Base-by-base conservation (phyloP, 495 filamentous ascomycete genomes). In the Trypethelium eluteriae region DNA sequence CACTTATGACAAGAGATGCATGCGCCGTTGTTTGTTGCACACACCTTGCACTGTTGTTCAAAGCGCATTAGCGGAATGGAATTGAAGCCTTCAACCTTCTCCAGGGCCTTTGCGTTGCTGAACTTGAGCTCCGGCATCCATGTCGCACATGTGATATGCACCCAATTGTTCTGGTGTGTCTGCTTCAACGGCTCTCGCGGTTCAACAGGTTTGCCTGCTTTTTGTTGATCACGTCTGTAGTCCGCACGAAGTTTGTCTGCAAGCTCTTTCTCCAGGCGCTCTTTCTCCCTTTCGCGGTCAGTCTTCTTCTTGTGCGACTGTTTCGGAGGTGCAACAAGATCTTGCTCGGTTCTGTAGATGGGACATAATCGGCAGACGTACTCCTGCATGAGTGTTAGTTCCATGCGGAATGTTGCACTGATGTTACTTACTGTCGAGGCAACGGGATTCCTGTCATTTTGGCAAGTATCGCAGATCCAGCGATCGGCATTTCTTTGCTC, bases 391-490 rank as follows among this genome's bases (percentile, higher is more conserved):
- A 12, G 39, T 69, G 66, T 76, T 80, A 72, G 81, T 9, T 65
- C 38, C 38, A 41, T 46, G 56, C 1, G 36, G 14, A 41, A 44
- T n/a, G 9, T 59, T 11, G 7, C 3, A 34, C 5, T 36, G 5
- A 59, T 4, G 11, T 32, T 32, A 35, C 86, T 82, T 82, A 89
- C 87, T 63, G 92, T 93, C 34, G 93, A 95, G 32, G 94, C 86
- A 68, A 88, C 84, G 2, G 91, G 91, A 67, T 84, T 90, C 71
- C 91, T 89, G 71, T 98, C 94, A 73, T 98, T 98, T 12, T 85
- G 80, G 78, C 94, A 98, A 85, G 90, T 93, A 76, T 98, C 94
- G 76, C 94, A 98, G 25, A 89, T 82, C 94, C 94, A 98, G 76
- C 96, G 96, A 63, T 82, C 18, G 4, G 57, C 83, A 38, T 82